phyloP scores from a whole-genome alignment of 768 basidiomycete species.

The Trametes sanguinea region DNA sequence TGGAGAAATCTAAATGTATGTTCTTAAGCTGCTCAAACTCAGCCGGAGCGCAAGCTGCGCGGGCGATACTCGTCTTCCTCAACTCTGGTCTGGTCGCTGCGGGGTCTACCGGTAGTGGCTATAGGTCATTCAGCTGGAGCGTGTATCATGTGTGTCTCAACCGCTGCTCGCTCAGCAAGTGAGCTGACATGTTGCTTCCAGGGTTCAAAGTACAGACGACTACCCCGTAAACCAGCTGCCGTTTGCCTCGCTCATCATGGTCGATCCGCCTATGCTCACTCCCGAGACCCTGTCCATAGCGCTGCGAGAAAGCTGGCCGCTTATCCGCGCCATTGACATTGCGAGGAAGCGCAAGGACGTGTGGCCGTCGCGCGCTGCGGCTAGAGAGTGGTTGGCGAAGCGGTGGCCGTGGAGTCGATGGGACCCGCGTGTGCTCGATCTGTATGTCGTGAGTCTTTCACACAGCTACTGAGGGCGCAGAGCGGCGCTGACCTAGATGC shows the following conservation, averaged over 20 bases:
- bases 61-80: background rate
- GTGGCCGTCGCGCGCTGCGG: conserved; percentile 17
- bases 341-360: conserved; percentile 12
- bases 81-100: background rate
- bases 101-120: background rate
- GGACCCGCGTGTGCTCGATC: conserved; percentile 9
- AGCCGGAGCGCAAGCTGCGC: background rate
- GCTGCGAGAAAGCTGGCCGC: background rate
- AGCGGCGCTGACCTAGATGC: no score
- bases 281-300: background rate
- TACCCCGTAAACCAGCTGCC: background rate
- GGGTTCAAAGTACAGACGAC: background rate
- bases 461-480: background rate
- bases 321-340: background rate
- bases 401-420: conserved; percentile 16
- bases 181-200: background rate
- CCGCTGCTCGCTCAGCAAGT: no score
- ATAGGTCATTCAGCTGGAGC: background rate
- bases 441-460: background rate
- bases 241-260: conserved; percentile 9
- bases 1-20: background rate
- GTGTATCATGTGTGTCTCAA: background rate
- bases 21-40: background rate
- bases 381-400: conserved; percentile 10
- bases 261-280: conserved; percentile 20